Evolutionary conservation across 2,329 filamentous ascomycete species (phyloP), one percentile per base, ranked within the genome.

Genomic region (Pseudogymnoascus pannorum): DNA sequence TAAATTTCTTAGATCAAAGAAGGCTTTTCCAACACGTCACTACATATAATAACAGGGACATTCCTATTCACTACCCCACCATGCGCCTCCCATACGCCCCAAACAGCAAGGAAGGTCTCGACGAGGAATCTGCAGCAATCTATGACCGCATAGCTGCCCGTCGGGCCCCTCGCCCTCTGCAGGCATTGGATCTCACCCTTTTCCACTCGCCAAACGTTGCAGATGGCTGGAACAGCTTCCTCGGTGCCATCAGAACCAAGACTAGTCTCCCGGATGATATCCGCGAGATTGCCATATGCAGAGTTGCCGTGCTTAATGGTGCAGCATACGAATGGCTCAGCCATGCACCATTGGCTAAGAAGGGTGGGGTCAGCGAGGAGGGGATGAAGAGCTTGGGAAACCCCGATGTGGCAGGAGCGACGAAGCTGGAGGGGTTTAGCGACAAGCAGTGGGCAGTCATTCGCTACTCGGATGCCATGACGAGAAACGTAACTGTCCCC

Each of bases 281-380:
- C 60, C 85, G 89, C 66, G 91, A 96, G 77, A 78, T 92, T 16
- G 87, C 89, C 66, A 92, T 96, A 68, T 91, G 85, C 69, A 83
- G 91, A 57, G 88, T 95, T 12, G 91, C 91, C 11, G 86, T 88
- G 14, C 81, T 91, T 68, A 96, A 95, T 74, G 75, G 81, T 16
- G 91, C 91, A 1, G 91, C 88, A 85, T 95, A 92, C 74, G 91
- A 96, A 73, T 95, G 89, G 91, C 82, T 77, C 35, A 84, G 90
- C 60, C 91, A 96, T 71, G 86, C 86, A 14, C 90, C 90, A 12
- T 81, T 81, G 4, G 76, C 69, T 11, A 22, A 71, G 59, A 67
- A 62, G 6, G 69, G 68, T 8, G 69, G 69, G 6, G 68, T 71
- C 8, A 67, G 63, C 54, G 68, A 70, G 14, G 68, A 68, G 61